Percentiles rank a stretch among this genome's conserved stretches.
Evolutionary conservation across 1,139 yeast genomes (phyloP).

Genomic region (Candida sp.): DNA sequence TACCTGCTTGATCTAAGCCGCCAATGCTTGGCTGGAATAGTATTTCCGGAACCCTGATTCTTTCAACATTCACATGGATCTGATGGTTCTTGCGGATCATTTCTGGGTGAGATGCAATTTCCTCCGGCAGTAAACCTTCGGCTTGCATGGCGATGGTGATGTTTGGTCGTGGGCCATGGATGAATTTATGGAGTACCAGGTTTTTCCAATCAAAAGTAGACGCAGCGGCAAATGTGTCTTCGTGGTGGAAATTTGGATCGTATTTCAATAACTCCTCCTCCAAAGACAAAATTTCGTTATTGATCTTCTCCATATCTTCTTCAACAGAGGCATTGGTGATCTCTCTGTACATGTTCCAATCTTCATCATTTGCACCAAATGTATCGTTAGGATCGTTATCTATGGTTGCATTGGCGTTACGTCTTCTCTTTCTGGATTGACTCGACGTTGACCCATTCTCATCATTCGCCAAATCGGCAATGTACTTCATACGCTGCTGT

Average conservation of each 20-base stretch:
- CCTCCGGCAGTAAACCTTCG: constrained; percentile 48
- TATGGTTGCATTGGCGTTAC: constrained; percentile 63
- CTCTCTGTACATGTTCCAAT: constrained; percentile 92
- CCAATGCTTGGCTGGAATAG: constrained; percentile 95
- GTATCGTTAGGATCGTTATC: constrained; percentile 95
- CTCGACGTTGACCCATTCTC: constrained; percentile 48
- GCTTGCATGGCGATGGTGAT: constrained; percentile 45
- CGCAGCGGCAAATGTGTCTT: constrained; percentile 79
- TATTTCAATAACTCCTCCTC: constrained; percentile 78
- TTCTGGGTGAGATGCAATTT: constrained; percentile 48
- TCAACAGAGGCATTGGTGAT: constrained; percentile 75
- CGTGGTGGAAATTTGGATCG: constrained; percentile 86
- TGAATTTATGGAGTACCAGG: constrained; percentile 77
- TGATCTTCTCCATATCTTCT: constrained; percentile 75
- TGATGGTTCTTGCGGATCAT: constrained; percentile 65
- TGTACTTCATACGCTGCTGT: constrained; percentile 89
- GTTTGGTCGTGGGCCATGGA: constrained; percentile 86
- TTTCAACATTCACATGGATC: constrained; percentile 86
- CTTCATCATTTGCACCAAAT: constrained; percentile 96
- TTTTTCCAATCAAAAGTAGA: constrained; percentile 83
- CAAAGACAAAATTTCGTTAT: constrained; percentile 58
- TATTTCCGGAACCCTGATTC: constrained; percentile 92
- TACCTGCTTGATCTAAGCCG: constrained; percentile 95
- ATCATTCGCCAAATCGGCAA: constrained; percentile 88
- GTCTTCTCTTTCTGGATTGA: constrained; percentile 50